Conservation (phyloP, 139 green algal species). For the Choricystis sp. region DNA sequence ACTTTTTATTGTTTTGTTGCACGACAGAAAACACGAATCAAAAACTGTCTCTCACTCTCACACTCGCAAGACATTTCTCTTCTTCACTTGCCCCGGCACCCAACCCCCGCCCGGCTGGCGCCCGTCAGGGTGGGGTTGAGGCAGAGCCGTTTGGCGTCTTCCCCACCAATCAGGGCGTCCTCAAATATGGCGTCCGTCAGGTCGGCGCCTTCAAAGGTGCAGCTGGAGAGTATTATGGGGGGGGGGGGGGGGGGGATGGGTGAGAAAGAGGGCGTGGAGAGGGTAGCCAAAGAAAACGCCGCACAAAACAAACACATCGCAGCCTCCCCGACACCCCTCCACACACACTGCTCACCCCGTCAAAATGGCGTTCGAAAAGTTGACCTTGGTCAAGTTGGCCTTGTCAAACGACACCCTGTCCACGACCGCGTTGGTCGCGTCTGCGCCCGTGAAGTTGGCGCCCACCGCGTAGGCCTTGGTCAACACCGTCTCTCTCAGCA, state of each 20-base stretch:
- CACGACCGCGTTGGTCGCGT: slow-evolving; percentile 85
- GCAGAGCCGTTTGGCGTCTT: slow-evolving; percentile 44
- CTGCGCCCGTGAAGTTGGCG: slow-evolving; percentile 49
- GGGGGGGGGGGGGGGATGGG: slow-evolving; percentile 9
- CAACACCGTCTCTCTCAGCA: slow-evolving; percentile 70
- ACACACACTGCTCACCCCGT: too few relatives aligned
- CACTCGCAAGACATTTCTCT: too few relatives aligned
- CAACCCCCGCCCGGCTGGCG: slow-evolving; percentile 42
- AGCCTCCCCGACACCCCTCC: too few relatives aligned
- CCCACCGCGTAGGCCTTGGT: slow-evolving; percentile 78
- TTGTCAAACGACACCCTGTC: slow-evolving; percentile 73
- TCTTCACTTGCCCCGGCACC: slow-evolving; percentile 29
- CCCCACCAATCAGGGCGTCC: slow-evolving; percentile 72
- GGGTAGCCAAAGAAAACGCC: not conserved
- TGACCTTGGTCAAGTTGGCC: slow-evolving; percentile 43
- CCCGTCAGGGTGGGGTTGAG: slow-evolving; percentile 61
- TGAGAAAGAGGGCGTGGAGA: slow-evolving; percentile 13
- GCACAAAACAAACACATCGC: not conserved
- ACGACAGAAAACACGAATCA: too few relatives aligned
- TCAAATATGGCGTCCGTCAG: slow-evolving; percentile 68
- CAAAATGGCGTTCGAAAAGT: slow-evolving; percentile 49
- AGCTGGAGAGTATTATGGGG: slow-evolving; percentile 38
- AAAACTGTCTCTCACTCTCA: too few relatives aligned
- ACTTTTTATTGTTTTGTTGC: too few relatives aligned
- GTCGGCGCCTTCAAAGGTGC: slow-evolving; percentile 58